Conservation (phyloP, 495 filamentous ascomycete genomes). For the Immersiella caudata region DNA sequence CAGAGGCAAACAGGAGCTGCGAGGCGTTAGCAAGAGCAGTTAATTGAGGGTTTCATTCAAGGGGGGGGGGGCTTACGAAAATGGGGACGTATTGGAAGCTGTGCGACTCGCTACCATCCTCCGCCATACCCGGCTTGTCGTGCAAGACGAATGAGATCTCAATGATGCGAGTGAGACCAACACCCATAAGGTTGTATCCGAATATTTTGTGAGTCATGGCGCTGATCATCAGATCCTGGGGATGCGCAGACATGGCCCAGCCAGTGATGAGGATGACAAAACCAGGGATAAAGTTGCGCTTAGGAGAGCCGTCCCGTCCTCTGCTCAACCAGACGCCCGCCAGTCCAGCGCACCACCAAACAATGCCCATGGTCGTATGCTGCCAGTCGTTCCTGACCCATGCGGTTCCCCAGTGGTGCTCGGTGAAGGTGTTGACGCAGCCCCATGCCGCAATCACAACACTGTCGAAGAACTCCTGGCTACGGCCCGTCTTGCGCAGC, state of each 20-base stretch:
- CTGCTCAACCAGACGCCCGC: constrained; percentile 90
- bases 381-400: constrained; percentile 98
- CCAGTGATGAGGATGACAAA: constrained; percentile 90
- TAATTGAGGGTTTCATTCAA: neutral
- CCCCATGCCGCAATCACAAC: constrained; percentile 91
- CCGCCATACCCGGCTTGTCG: constrained; percentile 65
- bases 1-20: constrained; percentile 87
- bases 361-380: constrained; percentile 94
- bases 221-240: constrained; percentile 78
- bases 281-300: constrained; percentile 89
- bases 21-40: constrained; percentile 7
- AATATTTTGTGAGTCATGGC: constrained; percentile 91
- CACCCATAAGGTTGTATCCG: constrained; percentile 93
- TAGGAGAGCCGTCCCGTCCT: constrained; percentile 78
- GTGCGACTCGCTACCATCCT: constrained; percentile 60
- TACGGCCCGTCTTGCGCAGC: constrained; percentile 80
- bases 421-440: constrained; percentile 96
- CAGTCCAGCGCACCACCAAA: constrained; percentile 95
- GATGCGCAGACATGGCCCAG: constrained; percentile 91
- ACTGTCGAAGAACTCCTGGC: constrained; percentile 97
- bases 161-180: constrained; percentile 79
- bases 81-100: constrained; percentile 93
- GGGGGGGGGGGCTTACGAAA: constrained; percentile 82
- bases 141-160: constrained; percentile 87
- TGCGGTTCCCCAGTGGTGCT: constrained; percentile 85